Percentiles rank a stretch among this genome's conserved stretches.
Conservation (phyloP, 2,329 filamentous ascomycete species). For the Hyphodiscus sp. region DNA sequence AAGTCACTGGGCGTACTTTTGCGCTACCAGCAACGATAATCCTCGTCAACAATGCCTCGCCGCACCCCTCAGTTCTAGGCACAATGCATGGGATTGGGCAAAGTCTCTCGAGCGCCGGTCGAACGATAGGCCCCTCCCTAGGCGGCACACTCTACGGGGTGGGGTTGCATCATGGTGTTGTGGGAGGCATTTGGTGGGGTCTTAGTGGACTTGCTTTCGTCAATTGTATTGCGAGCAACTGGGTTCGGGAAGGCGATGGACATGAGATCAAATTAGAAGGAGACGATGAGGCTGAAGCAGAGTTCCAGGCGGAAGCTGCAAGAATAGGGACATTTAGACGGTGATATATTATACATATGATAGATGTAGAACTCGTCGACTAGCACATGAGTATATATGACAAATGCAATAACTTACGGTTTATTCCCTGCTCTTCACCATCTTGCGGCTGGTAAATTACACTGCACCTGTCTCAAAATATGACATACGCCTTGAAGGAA, state of each 20-base stretch:
- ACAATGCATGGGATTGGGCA: conserved; percentile 53
- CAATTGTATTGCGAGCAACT: conserved; percentile 40
- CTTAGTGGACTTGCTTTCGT: conserved; percentile 49
- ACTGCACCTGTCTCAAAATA: too few relatives aligned
- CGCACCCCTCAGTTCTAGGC: conserved; percentile 51
- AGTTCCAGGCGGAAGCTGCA: conserved; percentile 5
- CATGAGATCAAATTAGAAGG: background rate
- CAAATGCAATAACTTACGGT: too few relatives aligned
- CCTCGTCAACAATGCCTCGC: conserved; percentile 48
- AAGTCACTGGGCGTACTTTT: conserved; percentile 66
- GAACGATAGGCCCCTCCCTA: conserved; percentile 54
- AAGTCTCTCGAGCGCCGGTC: conserved; percentile 50
- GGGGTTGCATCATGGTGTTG: conserved; percentile 48
- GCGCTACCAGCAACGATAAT: conserved; percentile 21
- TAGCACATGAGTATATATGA: background rate
- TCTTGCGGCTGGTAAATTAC: too few relatives aligned
- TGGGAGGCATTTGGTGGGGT: conserved; percentile 39
- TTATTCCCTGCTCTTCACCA: too few relatives aligned
- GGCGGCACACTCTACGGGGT: conserved; percentile 54
- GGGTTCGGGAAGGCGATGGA: conserved; percentile 34
- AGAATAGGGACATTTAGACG: background rate
- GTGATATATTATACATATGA: background rate
- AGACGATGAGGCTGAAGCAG: conserved; percentile 34
- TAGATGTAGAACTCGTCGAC: background rate
- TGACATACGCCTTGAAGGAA: too few relatives aligned